Evolutionary conservation across 495 filamentous ascomycete genomes (phyloP), one percentile per base, ranked within the genome.

Genomic region (Symbiotaphrina buchneri): DNA sequence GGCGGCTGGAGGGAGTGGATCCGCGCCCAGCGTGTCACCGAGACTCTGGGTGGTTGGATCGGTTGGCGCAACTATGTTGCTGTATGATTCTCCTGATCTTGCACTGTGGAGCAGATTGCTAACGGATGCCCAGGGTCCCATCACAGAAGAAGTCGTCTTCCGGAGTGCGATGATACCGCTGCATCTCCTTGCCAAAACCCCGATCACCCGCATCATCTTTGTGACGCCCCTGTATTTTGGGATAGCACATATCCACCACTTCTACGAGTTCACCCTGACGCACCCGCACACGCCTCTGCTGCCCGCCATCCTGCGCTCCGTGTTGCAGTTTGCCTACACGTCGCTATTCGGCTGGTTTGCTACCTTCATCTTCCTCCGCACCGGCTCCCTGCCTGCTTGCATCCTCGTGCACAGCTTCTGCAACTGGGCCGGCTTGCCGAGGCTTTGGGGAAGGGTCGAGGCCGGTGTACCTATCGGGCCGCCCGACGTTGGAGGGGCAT

Each of bases 61-160:
- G 67, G 67, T 10, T 72, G 65, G 65, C 59, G 67, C 23, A 73
- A 73, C 37, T 68, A 58, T 44, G 50, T 80, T 29, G 67, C 64
- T 18, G 68, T 74, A 47, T 21, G 61, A 45, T 18, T 25, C 18
- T 21, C n/a, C 41, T 31, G 31, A n/a, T 37, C 10, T 28, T 14
- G 3, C 5, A 32, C 27, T 44, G 18, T 41, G 26, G 18, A 21
- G 28, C 22, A 32, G 16, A 36, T 24, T 11, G 15, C 27, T 29
- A 5, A 36, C 14, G 7, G n/a, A n/a, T 36, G 14, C 21, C 13
- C 45, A 83, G 77, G 85, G 80, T 27, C 87, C 87, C 0, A 48
- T 87, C 21, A 93, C 78, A 6, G 87, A 97, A 56, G 87, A 97
- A 50, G 43, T 91, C 31, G 74, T 95, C 47, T 97, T 91, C 55